Base-by-base conservation (phyloP, 371 early-diverging fungal genomes). In the Mortierella sp. region DNA sequence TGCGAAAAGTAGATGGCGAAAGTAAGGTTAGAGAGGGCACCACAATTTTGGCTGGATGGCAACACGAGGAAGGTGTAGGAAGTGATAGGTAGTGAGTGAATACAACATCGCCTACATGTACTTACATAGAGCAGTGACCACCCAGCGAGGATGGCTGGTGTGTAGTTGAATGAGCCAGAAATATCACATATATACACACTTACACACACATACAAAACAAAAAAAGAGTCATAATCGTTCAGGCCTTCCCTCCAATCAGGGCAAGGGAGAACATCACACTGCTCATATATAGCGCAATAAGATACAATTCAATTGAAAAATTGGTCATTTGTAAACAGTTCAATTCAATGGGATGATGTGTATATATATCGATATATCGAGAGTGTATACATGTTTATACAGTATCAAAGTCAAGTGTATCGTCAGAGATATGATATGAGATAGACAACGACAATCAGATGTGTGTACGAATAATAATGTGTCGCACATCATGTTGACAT, bases 21-120 rank as follows among this genome's bases (percentile, higher is more conserved):
- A 4, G 28, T 9, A 21, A 22, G 6, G 55, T 6, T 53, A 15
- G 4, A 16, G 33, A 58, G 38, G 50, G 48, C 58, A 67, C 67
- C 67, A 67, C 67, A 59, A 48, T 59, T 3, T 19, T 33, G 36
- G 50, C 33, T 11, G 47, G 33, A 59, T 48, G 58, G 67, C 67
- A 40, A 47, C 67, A 67, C 67, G 67, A 55, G 66, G 15, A 43
- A 28, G 28, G 28, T n/a, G 9, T 13, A 28, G 3, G 57, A 15
- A 8, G 33, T 10, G 22, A 24, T 28, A 28, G 28, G 28, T 28
- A 28, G 28, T 28, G 2, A 28, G 28, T 28, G 28, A 28, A 28
- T 28, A 28, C 28, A 28, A 28, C 28, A 28, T 28, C 28, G 28
- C 2, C 28, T 7, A 32, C 5, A 21, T 19, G 55, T 28, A 28